A percentile compares a stretch with the other conserved stretches of the same genome.
These are phyloP conservation scores for Hypomyces perniciosus DNA, from an alignment of 2,329 filamentous ascomycete species.

Conservation along the genomic window DNA sequence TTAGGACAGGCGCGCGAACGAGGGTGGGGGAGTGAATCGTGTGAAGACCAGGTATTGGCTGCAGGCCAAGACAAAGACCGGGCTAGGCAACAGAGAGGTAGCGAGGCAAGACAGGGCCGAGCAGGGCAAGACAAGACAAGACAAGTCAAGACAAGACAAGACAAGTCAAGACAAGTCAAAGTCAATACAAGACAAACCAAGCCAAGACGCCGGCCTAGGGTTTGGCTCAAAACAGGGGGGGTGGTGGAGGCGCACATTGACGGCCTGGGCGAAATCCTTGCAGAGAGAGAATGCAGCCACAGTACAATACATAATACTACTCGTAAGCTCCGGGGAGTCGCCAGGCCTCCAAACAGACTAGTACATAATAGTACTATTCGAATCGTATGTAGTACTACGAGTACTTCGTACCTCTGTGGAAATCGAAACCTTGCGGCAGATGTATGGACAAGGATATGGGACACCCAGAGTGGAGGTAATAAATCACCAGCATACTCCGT, in stretches of 20 bases:
- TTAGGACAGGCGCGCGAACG: not conserved
- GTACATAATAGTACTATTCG: not conserved
- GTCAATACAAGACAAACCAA: constrained; percentile 4
- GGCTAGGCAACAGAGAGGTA: not conserved
- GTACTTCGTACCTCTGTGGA: too few relatives aligned
- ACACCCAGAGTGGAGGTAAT: too few relatives aligned
- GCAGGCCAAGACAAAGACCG: not conserved
- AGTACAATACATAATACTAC: not conserved
- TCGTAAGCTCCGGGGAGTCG: constrained; percentile 6
- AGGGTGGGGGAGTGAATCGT: not conserved
- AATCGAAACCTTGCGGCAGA: too few relatives aligned
- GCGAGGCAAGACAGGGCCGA: not conserved
- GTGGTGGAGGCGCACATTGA: constrained; percentile 8
- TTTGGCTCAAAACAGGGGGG: constrained; percentile 2
- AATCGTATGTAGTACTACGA: too few relatives aligned
- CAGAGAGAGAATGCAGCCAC: constrained; percentile 5
- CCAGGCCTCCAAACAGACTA: constrained; percentile 2
- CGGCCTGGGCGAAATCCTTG: constrained; percentile 9
- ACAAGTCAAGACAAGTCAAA: constrained; percentile 4
- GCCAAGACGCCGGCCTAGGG: constrained; percentile 8
- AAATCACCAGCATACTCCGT: too few relatives aligned
- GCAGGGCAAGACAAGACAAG: constrained; percentile 1
- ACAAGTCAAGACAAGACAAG: not conserved
- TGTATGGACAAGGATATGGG: too few relatives aligned
- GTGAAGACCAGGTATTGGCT: not conserved